Evolutionary conservation across 169 alveolate genomes (phyloP).

Genomic region (Eimeria acervulina): DNA sequence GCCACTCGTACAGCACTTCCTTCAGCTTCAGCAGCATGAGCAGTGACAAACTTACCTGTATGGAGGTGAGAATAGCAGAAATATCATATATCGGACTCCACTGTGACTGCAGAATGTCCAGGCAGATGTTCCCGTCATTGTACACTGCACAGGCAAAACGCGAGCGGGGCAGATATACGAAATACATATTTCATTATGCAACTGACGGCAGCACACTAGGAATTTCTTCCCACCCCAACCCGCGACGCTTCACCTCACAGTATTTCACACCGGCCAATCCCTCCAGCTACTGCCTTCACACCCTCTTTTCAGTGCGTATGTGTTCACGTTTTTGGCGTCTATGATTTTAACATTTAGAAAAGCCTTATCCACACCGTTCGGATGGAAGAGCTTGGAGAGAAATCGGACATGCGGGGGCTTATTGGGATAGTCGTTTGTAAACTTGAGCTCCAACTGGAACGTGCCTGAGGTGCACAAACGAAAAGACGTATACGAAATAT

Average conservation of each 20-base stretch:
- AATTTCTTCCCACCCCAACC: not conserved
- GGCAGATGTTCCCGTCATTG: constrained; percentile 97
- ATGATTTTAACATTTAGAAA: not conserved
- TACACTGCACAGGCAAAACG: constrained; percentile 88
- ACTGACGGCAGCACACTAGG: not conserved
- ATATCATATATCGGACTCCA: constrained; percentile 99
- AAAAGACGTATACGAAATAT: not conserved
- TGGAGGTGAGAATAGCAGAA: constrained; percentile 97
- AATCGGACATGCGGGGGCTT: constrained; percentile 92
- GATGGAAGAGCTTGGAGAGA: constrained; percentile 91
- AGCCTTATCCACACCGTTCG: constrained; percentile 88
- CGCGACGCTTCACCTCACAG: not conserved
- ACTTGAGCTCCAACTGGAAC: constrained; percentile 92
- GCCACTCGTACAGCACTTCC: not conserved
- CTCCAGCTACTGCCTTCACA: not conserved
- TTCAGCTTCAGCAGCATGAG: not conserved
- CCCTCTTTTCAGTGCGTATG: not conserved
- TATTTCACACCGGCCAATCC: not conserved
- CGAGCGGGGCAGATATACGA: not conserved
- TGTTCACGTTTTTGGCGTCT: not conserved
- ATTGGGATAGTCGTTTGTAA: constrained; percentile 92
- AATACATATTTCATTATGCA: not conserved
- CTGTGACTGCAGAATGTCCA: constrained; percentile 95
- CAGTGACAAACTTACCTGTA: constrained; percentile 85
- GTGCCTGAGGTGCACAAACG: constrained; percentile 84